Evolutionary conservation across 306 rosid genomes (phyloP), one percentile per base, ranked within the genome.

Genomic region (Prunus dulcis): DNA sequence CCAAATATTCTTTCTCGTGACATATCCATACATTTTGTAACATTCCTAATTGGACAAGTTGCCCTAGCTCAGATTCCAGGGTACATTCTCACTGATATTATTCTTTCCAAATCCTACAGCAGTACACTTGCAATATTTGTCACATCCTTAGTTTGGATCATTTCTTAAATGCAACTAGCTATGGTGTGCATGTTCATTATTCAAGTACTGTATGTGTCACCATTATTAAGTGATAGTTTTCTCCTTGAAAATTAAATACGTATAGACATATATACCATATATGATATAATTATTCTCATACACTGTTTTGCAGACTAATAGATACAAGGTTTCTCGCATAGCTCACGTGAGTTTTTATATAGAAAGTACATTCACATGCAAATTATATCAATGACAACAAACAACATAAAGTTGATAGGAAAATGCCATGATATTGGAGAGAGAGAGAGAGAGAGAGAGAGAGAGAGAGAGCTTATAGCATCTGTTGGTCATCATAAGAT

Each of bases 361-460:
- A 28, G 50, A 10, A 6, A 71, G 75, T 71, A 71, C 75, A 52
- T 32, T 71, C 64, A 71, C 75, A 30, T 71, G 75, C 64, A 71
- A 30, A 71, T 53, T 50, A 52, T 70, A 57, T 45, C 47, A 52
- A 71, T 25, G 47, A 52, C 49, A 30, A 71, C 62, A 30, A 12
- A 22, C 63, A 12, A 22, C 63, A 71, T 71, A 69, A 49, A 69
- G 46, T 69, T 50, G 14, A 34, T 25, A 69, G 43, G 45, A 17
- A 69, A 52, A 69, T 28, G 61, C 61, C 65, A 25, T 49, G 52
- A 49, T 5, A 49, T 49, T 13, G 14, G 3, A 2, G 50, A 46
- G 13, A 47, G 15, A 47, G 52, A 47, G 4, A 11, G 51, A 47
- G 51, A 47, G 14, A 46, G 51, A 46, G 51, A 46, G 1, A 46